Percentiles rank a stretch among this genome's conserved stretches.
phyloP scores from a whole-genome alignment of 2,329 filamentous ascomycete genomes.

The Beauveria scarabaeidicola region DNA sequence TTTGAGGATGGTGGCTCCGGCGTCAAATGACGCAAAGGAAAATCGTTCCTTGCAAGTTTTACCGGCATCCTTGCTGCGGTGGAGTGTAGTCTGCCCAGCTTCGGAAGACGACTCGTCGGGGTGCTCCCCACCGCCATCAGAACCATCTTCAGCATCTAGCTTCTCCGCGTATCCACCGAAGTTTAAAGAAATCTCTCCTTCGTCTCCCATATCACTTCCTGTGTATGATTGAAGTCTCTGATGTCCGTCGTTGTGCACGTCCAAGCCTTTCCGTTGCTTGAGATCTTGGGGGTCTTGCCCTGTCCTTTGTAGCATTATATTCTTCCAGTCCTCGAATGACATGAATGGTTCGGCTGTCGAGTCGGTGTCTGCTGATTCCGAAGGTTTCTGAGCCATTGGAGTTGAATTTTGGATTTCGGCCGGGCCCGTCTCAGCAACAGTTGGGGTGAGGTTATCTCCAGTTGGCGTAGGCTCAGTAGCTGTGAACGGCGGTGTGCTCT shows the following conservation, averaged over 20 bases:
- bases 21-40: conserved; percentile 96
- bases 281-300: conserved; percentile 65
- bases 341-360: conserved; percentile 54
- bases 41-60: conserved; percentile 97
- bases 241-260: conserved; percentile 39
- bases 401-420: not conserved
- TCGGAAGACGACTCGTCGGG: conserved; percentile 24
- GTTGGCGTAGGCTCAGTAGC: conserved; percentile 8
- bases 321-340: conserved; percentile 98
- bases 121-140: conserved; percentile 25
- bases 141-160: conserved; percentile 12
- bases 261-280: conserved; percentile 48
- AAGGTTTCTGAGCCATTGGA: not conserved
- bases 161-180: conserved; percentile 28
- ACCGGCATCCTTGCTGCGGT: conserved; percentile 83
- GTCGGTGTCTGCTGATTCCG: conserved; percentile 11
- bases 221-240: conserved; percentile 50
- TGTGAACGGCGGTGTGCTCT: conserved; percentile 14
- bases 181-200: conserved; percentile 66
- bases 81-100: conserved; percentile 42
- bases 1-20: conserved; percentile 87
- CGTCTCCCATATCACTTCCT: conserved; percentile 72
- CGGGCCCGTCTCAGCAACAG: not conserved
- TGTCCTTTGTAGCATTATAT: conserved; percentile 76
- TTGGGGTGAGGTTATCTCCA: not conserved